These are phyloP conservation scores for Chaetomium cochliodes DNA, from an alignment of 495 filamentous ascomycete genomes.

Conservation along the genomic window DNA sequence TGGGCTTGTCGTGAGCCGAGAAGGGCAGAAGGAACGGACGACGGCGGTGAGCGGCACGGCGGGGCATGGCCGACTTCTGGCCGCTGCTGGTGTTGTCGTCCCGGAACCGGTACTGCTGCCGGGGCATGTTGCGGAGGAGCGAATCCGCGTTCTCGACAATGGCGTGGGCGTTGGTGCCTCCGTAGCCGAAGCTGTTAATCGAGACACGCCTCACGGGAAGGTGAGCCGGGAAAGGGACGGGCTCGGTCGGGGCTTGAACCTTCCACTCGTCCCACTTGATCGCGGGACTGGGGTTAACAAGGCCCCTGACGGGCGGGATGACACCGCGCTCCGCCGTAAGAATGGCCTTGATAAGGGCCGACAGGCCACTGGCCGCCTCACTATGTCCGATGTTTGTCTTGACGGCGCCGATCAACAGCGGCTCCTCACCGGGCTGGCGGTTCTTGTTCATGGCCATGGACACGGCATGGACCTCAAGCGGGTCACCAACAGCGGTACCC, in stretches of 20 bases:
- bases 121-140: conserved; percentile 5
- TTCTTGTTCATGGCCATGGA: conserved; percentile 1
- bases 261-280: conserved; percentile 33
- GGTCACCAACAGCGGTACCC: conserved; percentile 39
- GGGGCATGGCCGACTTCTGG: background rate
- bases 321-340: conserved; percentile 49
- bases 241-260: conserved; percentile 27
- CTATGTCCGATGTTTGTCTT: conserved; percentile 54
- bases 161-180: conserved; percentile 43
- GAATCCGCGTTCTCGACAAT: conserved; percentile 27
- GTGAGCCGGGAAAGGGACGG: conserved; percentile 31
- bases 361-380: conserved; percentile 51
- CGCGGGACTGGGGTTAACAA: conserved; percentile 48
- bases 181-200: conserved; percentile 44
- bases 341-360: conserved; percentile 52
- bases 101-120: no score
- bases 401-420: conserved; percentile 28
- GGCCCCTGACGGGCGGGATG: conserved; percentile 38
- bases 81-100: no score
- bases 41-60: conserved; percentile 8
- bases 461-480: conserved; percentile 33
- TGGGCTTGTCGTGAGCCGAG: conserved; percentile 35
- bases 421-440: conserved; percentile 1
- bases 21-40: conserved; percentile 29
- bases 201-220: conserved; percentile 29